A percentile compares a stretch with the other conserved stretches of the same genome.
Conservation (phyloP, 75 land plant species). For the Adiantum capillusveneris region DNA sequence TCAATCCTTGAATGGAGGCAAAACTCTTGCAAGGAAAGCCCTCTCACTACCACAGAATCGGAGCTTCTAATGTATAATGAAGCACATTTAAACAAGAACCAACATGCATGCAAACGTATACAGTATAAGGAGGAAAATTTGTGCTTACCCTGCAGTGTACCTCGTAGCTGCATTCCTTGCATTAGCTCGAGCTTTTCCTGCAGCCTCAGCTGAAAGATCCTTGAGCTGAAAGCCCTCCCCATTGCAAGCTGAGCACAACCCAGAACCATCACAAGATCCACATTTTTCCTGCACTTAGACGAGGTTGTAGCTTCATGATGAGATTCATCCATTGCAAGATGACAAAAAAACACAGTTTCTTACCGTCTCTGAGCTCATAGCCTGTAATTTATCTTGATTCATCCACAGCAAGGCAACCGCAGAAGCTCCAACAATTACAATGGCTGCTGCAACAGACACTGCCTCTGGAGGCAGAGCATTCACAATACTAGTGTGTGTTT, state of each 20-base stretch:
- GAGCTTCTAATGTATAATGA: too few relatives aligned
- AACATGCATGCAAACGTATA: too few relatives aligned
- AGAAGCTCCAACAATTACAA: constrained; percentile 19
- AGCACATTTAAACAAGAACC: too few relatives aligned
- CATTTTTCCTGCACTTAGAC: constrained; percentile 20
- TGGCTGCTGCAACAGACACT: constrained; percentile 12
- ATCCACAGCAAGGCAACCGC: constrained; percentile 2
- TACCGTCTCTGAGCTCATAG: background rate
- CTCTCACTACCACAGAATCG: too few relatives aligned
- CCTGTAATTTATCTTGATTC: constrained; percentile 10
- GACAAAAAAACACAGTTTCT: background rate
- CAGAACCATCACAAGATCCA: constrained; percentile 84
- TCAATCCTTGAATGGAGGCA: too few relatives aligned
- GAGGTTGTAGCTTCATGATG: background rate
- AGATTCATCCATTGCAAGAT: background rate
- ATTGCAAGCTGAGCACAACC: constrained; percentile 74
- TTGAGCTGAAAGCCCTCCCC: constrained; percentile 86
- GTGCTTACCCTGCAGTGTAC: constrained; percentile 83
- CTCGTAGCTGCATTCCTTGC: constrained; percentile 84
- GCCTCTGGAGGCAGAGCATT: constrained; percentile 19
- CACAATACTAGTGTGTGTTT: background rate
- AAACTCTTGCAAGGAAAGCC: too few relatives aligned
- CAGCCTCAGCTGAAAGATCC: constrained; percentile 50
- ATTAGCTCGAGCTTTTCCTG: constrained; percentile 60
- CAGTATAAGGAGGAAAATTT: too few relatives aligned